Evolutionary conservation across 306 rosid species (phyloP).

Genomic region (Hippophae tibetana): DNA sequence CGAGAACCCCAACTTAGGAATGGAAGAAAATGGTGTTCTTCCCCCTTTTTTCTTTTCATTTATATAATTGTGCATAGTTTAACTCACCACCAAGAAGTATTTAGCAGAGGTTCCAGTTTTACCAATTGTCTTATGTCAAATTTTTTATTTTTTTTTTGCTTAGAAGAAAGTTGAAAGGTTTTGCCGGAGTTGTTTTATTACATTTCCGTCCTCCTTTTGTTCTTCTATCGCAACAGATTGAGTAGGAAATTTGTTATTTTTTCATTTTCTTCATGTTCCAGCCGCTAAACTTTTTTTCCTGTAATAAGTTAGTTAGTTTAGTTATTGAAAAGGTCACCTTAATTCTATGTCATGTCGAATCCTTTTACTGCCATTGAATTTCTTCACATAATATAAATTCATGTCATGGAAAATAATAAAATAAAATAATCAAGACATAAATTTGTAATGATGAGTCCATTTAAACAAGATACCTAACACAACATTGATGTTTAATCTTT

Average conservation of each 20-base stretch:
- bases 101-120: constrained; percentile 62
- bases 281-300: constrained; percentile 7
- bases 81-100: constrained; percentile 28
- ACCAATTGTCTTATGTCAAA: constrained; percentile 49
- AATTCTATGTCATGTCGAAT: neutral
- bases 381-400: too few species aligned
- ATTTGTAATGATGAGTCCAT: too few species aligned
- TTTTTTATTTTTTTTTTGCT: constrained; percentile 18
- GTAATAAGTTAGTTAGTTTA: constrained; percentile 25
- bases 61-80: constrained; percentile 46
- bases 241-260: constrained; percentile 21
- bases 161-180: constrained; percentile 41
- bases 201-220: constrained; percentile 25
- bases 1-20: constrained; percentile 28
- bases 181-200: constrained; percentile 29
- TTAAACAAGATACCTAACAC: too few species aligned
- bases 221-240: constrained; percentile 28
- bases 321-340: constrained; percentile 4
- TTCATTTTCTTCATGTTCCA: constrained; percentile 4
- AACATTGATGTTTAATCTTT: too few species aligned
- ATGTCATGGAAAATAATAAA: too few species aligned
- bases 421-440: too few species aligned
- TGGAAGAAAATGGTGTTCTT: constrained; percentile 19
- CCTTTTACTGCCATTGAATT: too few species aligned
- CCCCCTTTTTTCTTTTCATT: constrained; percentile 7